Conservation (phyloP, 192 early-diverging fungal species). For the Backusella sp. region DNA sequence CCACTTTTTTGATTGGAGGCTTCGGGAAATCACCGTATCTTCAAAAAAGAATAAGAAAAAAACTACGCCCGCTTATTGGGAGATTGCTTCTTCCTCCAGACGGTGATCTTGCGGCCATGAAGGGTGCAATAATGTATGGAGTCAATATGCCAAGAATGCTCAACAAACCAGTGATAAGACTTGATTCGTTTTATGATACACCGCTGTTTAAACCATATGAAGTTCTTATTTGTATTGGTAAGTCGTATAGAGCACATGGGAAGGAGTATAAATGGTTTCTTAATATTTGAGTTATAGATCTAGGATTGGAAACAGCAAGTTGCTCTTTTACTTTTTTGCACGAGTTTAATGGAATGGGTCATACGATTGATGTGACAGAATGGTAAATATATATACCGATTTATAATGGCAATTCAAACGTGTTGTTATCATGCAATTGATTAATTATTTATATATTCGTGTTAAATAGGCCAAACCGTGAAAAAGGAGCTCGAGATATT, state of each 20-base stretch:
- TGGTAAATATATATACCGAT: neutral
- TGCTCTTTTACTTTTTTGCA: neutral
- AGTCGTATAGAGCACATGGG: neutral
- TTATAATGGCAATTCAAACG: no score
- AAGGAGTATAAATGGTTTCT: neutral
- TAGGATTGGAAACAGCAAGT: neutral
- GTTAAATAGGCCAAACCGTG: neutral
- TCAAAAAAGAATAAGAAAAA: constrained; percentile 27
- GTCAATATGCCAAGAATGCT: constrained; percentile 2
- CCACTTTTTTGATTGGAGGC: constrained; percentile 51
- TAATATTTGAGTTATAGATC: neutral
- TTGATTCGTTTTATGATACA: neutral
- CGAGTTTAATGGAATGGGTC: neutral
- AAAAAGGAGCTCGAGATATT: neutral
- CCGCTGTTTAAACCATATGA: neutral
- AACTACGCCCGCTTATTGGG: neutral
- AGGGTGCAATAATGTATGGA: constrained; percentile 7
- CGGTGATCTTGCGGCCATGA: neutral
- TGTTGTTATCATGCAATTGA: no score
- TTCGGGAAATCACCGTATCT: constrained; percentile 47
- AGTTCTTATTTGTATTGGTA: neutral
- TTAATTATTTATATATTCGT: neutral
- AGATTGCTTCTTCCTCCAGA: neutral
- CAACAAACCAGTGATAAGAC: neutral
- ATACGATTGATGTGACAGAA: neutral